Base-by-base conservation (phyloP, 2,329 filamentous ascomycete species). In the Colletotrichum costaricense region DNA sequence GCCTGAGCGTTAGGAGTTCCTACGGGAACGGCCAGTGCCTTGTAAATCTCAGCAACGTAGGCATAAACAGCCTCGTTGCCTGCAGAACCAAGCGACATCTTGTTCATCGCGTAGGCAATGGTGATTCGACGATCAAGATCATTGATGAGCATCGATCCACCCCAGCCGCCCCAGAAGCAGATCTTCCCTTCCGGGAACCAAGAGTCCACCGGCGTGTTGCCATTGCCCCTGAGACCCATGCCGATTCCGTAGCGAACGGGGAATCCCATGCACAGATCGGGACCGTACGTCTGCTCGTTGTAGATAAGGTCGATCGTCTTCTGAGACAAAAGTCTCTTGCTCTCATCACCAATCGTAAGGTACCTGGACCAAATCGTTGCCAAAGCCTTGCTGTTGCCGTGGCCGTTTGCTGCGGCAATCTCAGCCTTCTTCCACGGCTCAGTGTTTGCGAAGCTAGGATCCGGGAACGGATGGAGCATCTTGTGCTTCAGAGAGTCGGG, bases 41-140 rank as follows among this genome's bases (percentile, higher is more conserved):
- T 57, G 5, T 73, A 72, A 22, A 73, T 14, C n/a, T 69, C 67
- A 7, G 55, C 67, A 28, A 73, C 62, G 22, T 73, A 73, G 5
- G 62, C 26, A 12, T 24, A 49, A 3, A 72, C n/a, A 1, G 67
- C 62, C 3, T 19, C 22, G 6, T 70, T 73, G 7, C 67, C 71
- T 6, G 56, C 56, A 2, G 35, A 4, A 7, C 67, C 67, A 3
- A 19, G n/a, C 0, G 59, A 28, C 84, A 87, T 86, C 67, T 81
- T 84, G 71, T 87, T 87, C 85, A 87, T 87, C 2, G 79, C 77
- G 77, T 87, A 88, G 0, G 78, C 76, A 35, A 87, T 81, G 0
- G 86, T 87, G 71, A 87, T 76, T 19, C 79, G 76, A 2, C 81
- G 76, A 38, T 86, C 83, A 5, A 82, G 52, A 74, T 88, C 86